Conservation (phyloP, 2,329 filamentous ascomycete genomes). For the Paraphoma chrysanthemicola region DNA sequence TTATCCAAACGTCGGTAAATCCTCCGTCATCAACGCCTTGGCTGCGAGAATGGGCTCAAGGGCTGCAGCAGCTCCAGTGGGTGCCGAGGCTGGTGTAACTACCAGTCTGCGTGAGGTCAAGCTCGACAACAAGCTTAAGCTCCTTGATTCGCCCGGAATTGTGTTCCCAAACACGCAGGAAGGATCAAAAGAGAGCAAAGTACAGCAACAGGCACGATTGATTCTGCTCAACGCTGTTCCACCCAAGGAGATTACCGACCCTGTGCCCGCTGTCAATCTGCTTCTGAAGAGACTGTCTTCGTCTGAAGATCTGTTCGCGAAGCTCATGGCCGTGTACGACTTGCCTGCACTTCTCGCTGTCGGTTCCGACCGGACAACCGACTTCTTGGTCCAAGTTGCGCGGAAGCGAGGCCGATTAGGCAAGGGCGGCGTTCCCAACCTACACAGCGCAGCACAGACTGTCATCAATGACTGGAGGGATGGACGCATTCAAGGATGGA, state of each 20-base stretch:
- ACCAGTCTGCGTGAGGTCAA: conserved; percentile 89
- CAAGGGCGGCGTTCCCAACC: conserved; percentile 87
- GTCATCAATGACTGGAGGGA: conserved; percentile 98
- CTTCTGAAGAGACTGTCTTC: conserved; percentile 81
- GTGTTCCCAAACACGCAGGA: conserved; percentile 77
- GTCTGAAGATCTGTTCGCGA: conserved; percentile 75
- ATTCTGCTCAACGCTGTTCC: conserved; percentile 91
- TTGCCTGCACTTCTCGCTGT: conserved; percentile 76
- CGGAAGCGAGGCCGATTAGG: conserved; percentile 89
- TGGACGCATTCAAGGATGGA: conserved; percentile 92
- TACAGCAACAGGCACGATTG: conserved; percentile 80
- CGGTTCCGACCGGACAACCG: conserved; percentile 79
- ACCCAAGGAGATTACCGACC: conserved; percentile 92
- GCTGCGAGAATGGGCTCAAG: conserved; percentile 76
- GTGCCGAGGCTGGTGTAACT: conserved; percentile 90
- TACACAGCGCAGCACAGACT: conserved; percentile 85
- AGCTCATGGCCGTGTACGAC: conserved; percentile 83
- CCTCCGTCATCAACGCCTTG: conserved; percentile 93
- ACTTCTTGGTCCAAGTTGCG: conserved; percentile 94
- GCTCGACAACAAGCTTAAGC: conserved; percentile 90
- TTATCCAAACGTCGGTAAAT: conserved; percentile 96
- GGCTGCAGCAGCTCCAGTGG: conserved; percentile 79
- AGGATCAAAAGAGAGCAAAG: conserved; percentile 56
- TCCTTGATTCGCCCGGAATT: conserved; percentile 93
- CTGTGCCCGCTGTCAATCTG: conserved; percentile 82